Evolutionary conservation across 2,329 filamentous ascomycete genomes (phyloP).

Genomic region (Blastomyces gilchristii): DNA sequence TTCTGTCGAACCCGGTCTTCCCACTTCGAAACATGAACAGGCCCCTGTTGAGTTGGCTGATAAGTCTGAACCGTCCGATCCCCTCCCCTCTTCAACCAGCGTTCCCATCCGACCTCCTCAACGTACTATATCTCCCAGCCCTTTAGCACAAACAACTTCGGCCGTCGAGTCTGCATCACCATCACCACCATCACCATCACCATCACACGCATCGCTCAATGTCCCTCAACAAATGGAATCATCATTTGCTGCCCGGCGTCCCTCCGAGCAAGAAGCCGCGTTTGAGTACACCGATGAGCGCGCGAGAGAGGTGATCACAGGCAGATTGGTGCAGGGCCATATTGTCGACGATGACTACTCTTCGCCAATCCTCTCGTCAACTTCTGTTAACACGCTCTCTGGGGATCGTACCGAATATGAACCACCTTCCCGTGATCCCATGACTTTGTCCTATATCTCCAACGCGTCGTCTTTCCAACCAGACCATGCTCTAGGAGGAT

Average conservation of each 20-base stretch:
- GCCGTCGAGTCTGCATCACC: background rate
- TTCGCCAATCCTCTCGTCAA: conserved; percentile 55
- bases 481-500: conserved; percentile 68
- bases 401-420: conserved; percentile 41
- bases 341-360: conserved; percentile 90
- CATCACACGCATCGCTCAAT: background rate
- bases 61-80: background rate
- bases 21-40: conserved; percentile 15
- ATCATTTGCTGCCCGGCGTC: conserved; percentile 28
- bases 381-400: conserved; percentile 42
- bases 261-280: conserved; percentile 33
- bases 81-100: background rate
- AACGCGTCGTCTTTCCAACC: conserved; percentile 63
- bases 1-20: conserved; percentile 40
- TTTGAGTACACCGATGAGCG: conserved; percentile 65
- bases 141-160: background rate
- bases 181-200: background rate
- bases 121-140: conserved; percentile 2
- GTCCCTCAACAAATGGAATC: background rate
- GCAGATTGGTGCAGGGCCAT: conserved; percentile 82
- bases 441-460: conserved; percentile 74
- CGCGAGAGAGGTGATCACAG: conserved; percentile 81
- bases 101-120: background rate
- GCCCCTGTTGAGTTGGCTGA: background rate
- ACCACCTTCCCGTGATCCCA: conserved; percentile 59